Base-by-base conservation (phyloP, 2,329 filamentous ascomycete genomes). In the Pyricularia pennisetigena region DNA sequence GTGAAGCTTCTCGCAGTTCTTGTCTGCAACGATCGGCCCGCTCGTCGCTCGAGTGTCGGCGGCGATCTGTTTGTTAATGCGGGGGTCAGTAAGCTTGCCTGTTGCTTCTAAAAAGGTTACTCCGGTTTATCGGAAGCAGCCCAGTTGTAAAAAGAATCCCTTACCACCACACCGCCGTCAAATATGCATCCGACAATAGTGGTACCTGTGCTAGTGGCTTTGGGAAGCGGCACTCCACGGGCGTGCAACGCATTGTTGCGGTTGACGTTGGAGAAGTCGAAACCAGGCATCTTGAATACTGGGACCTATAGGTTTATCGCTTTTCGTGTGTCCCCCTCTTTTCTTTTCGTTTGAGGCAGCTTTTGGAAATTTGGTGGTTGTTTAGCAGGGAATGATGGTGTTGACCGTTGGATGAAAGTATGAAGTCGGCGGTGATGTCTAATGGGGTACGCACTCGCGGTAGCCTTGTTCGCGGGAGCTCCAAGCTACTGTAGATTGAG, bases 261-360 rank as follows among this genome's bases (percentile, higher is more conserved):
- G 87, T 97, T 97, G 88, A 98, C 95, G 86, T 99, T 99, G 80
- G 93, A 96, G 86, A 99, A 99, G 84, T 98, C 94, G 86, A 97
- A 97, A 83, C 94, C 94, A 75, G 92, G 90, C 95, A 99, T 99
- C 75, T 77, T 89, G 81, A 20, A 16, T 28, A 28, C 12, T 28
- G 24, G 8, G 59, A 62, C 29, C 24, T 62, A 6, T 20, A 28
- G 23, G 29, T 62, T 14, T 28, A 28, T 26, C 59, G 28, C 59
- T 62, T 10, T 9, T 62, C n/a, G n/a, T 62, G 10, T 28, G 9
- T 62, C 12, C 59, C 14, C 10, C 14, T 62, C 10, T 4, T 29
- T 4, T n/a, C n/a, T 5, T 54, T 54, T 62, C 8, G 23, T 29
- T 62, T 20, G 26, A 62, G 24, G 59, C 5, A 29, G 59, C 59